Base-by-base conservation (phyloP, 1,139 yeast genomes). In the Suhomyces bokatorum region DNA sequence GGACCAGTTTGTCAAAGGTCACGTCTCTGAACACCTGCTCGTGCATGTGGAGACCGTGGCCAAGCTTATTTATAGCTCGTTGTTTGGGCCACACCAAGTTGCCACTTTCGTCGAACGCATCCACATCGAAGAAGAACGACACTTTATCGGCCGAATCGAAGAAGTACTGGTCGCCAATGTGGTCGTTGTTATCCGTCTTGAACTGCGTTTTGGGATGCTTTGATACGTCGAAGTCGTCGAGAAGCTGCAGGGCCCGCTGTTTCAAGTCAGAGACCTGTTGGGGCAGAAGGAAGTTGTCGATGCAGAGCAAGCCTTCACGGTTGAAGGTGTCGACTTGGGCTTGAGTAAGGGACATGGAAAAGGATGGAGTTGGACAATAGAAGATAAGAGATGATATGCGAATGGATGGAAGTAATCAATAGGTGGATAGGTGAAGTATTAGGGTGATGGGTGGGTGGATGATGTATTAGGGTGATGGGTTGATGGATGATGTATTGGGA, bases 101-200 rank as follows among this genome's bases (percentile, higher is more conserved):
- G 5, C 86, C 86, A 1, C 59, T 39, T 5, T 63, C 70, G 53
- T 78, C 79, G 54, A 85, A 77, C 0, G 95, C 90, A 55, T 80
- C 89, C 4, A 80, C 80, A 54, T 87, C 95, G 51, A 87, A 81
- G 64, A 87, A 87, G 59, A 68, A 87, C 6, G 81, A 75, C 5
- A 87, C 70, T 52, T 86, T 85, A 55, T 87, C 87, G 0, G 88
- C 74, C 2, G 91, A 83, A 35, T 79, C 75, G 39, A 86, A 66
- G 59, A 87, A 87, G 62, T 87, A 87, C 28, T 77, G 73, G 60
- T 87, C 93, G 1, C 95, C 93, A 37, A 87, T 75, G 57, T 85
- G 93, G 42, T 73, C 77, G 32, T 78, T 80, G 24, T 77, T 80
- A 2, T 78, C 80, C 1, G 95, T 86, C 41, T 82, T 80, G 70